A percentile compares a stretch with the other conserved stretches of the same genome.
Conservation (phyloP, 352 stramenopile genomes). For the Phytopythium cucurbitacearum region DNA sequence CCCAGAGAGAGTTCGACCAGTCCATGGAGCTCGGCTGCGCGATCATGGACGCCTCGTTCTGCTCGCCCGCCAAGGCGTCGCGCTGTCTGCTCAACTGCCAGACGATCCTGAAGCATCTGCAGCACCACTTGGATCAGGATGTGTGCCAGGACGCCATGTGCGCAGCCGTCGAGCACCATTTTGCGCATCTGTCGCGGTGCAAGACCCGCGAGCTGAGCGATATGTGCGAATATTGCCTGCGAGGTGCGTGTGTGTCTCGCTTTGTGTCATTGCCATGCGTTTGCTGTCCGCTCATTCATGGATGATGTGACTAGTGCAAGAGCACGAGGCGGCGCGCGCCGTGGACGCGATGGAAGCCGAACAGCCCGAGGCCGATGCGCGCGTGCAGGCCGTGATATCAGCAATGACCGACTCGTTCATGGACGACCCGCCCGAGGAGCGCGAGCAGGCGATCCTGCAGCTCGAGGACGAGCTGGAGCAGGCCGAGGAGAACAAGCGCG, state of each 20-base stretch:
- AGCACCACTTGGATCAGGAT: slow-evolving; percentile 54
- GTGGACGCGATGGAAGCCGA: slow-evolving; percentile 50
- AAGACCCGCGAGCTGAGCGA: slow-evolving; percentile 21
- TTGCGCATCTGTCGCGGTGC: slow-evolving; percentile 50
- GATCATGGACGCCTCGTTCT: slow-evolving; percentile 65
- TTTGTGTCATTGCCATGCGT: not conserved
- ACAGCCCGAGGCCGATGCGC: slow-evolving; percentile 41
- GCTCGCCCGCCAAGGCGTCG: slow-evolving; percentile 36
- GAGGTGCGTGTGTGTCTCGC: slow-evolving; percentile 8
- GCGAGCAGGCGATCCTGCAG: slow-evolving; percentile 36
- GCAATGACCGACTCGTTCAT: slow-evolving; percentile 42
- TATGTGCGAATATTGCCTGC: slow-evolving; percentile 54
- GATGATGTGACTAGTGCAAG: slow-evolving; percentile 20
- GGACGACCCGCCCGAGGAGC: slow-evolving; percentile 29
- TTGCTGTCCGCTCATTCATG: not conserved
- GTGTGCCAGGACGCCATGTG: slow-evolving; percentile 55
- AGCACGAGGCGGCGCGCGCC: slow-evolving; percentile 37
- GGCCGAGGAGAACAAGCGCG: slow-evolving; percentile 43
- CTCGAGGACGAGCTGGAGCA: slow-evolving; percentile 61
- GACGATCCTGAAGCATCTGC: slow-evolving; percentile 47
- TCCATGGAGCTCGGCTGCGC: slow-evolving; percentile 39
- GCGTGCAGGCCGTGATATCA: slow-evolving; percentile 45
- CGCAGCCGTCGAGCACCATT: slow-evolving; percentile 51
- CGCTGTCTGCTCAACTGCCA: slow-evolving; percentile 52
- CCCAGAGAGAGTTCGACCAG: slow-evolving; percentile 29